Base-by-base conservation (phyloP, 2,329 filamentous ascomycete species). In the Davidsoniella virescens region DNA sequence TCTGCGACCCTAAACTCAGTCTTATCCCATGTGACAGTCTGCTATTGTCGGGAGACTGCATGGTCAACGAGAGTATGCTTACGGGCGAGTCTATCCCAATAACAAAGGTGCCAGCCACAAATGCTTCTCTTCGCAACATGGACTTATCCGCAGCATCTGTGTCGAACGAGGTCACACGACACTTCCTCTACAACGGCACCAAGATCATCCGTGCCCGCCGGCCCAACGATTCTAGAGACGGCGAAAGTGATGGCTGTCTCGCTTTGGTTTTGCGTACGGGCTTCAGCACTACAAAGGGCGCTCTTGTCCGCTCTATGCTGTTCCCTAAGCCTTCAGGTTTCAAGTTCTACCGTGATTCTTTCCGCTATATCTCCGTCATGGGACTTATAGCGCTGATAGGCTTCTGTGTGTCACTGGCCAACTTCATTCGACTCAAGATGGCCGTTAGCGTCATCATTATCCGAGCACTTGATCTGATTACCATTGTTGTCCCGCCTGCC, bases 41-140 rank as follows among this genome's bases (percentile, higher is more conserved):
- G 33, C 68, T 98, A 5, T 72, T 98, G 0, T 86, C 85, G 48
- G 93, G 92, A 39, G 93, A 98, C 65, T 95, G 88, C 60, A 96
- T 98, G 55, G 88, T 98, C 56, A 98, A 98, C 60, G 92, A 98
- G 66, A 96, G 92, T 66, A 98, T 98, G 92, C 76, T 98, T 36
- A 98, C 92, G 38, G 65, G 65, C 52, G 92, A 98, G 69, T 96
- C 92, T 39, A 88, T 98, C 4, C 93, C 92, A 2, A 90, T 98
- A 1, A 94, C 88, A 2, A 98, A 98, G 64, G 72, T 80, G 2
- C 88, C 92, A 1, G 80, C 87, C 3, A 87, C 77, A 2, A 81
- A 94, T 60, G 80, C 90, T 54, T 80, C 84, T 1, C 70, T 98
- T n/a, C 71, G 73, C 20, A 67, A 75, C 44, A 74, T 98, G 58